Evolutionary conservation across 306 rosid genomes (phyloP), one percentile per base, ranked within the genome.

Genomic region (Vigna reflexopilosa): DNA sequence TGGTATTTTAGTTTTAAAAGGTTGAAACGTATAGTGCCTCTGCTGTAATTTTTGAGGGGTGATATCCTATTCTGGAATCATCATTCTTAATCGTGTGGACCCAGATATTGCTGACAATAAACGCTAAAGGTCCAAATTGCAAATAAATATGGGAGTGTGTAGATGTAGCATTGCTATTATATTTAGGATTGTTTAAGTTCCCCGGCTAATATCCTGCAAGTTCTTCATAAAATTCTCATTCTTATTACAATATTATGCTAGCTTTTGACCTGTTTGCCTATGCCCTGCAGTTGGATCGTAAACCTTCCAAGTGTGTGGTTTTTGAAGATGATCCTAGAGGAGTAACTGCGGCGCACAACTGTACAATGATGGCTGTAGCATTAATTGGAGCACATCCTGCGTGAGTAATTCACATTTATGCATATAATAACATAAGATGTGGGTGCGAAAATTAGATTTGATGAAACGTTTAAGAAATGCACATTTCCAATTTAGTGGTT

Each of bases 281-380:
- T 83, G 13, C 48, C 7, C 70, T 84, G 85, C 88, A 96, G 98
- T 83, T 96, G 81, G 98, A 96, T 72, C 90, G 97, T 68, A 96
- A 93, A 88, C 99, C 99, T 65, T 90, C 97, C 19, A 96, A 93
- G 83, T 96, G 98, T 63, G 97, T 96, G 52, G 99, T 91, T 83
- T 96, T 96, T 15, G 99, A 93, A 88, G 99, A 93, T 67, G 98
- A 96, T 73, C 98, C 99, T n/a, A 81, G 98, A 80, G 91, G 98
- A 75, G 91, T 96, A 70, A 90, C 99, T 12, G 99, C 98, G 13
- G 99, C 99, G 7, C 99, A 96, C 88, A 96, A 96, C 62, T 96
- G 98, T 68, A 93, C 98, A 22, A 96, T 96, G 99, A 96, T 96
- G 98, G 98, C 97, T 24, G 88, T 93, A 51, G 99, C 94, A 78